Conservation (phyloP, 768 basidiomycete species). For the Mycena galericulata region DNA sequence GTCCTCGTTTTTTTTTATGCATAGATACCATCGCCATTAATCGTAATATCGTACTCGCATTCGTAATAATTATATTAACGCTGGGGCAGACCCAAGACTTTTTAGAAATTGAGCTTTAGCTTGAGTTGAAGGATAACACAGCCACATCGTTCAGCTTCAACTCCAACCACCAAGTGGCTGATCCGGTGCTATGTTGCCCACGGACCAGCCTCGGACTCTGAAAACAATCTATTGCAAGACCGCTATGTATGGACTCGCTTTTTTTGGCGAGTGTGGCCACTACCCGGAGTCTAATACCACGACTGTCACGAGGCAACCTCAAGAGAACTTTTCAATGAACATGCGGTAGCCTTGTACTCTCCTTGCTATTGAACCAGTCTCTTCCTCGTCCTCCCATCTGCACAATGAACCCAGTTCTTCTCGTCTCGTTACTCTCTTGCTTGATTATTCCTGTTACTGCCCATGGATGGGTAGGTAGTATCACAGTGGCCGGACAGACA, state of each 20-base stretch:
- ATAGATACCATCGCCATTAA: not conserved
- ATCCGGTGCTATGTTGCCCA: no score
- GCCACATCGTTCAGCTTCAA: no score
- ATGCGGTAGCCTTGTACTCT: slow-evolving; percentile 19
- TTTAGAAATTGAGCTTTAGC: no score
- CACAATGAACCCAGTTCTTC: slow-evolving; percentile 12
- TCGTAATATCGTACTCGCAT: no score
- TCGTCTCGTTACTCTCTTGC: not conserved
- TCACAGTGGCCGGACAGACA: slow-evolving; percentile 56
- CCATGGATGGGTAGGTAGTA: slow-evolving; percentile 57
- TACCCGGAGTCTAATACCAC: not conserved
- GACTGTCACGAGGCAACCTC: slow-evolving; percentile 27
- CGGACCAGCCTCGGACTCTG: no score
- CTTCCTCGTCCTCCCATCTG: not conserved
- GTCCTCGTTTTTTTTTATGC: slow-evolving; percentile 13
- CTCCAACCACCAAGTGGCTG: no score
- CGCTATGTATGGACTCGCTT: no score
- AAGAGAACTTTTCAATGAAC: slow-evolving; percentile 15
- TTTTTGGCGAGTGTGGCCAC: not conserved
- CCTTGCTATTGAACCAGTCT: not conserved
- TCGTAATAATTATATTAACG: no score
- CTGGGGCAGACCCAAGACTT: no score
- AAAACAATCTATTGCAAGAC: no score
- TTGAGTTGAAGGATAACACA: no score
- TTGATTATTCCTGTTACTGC: slow-evolving; percentile 41